Evolutionary conservation across 2,329 filamentous ascomycete species (phyloP), one percentile per base, ranked within the genome.

Genomic region (Bipolaris bicolor): DNA sequence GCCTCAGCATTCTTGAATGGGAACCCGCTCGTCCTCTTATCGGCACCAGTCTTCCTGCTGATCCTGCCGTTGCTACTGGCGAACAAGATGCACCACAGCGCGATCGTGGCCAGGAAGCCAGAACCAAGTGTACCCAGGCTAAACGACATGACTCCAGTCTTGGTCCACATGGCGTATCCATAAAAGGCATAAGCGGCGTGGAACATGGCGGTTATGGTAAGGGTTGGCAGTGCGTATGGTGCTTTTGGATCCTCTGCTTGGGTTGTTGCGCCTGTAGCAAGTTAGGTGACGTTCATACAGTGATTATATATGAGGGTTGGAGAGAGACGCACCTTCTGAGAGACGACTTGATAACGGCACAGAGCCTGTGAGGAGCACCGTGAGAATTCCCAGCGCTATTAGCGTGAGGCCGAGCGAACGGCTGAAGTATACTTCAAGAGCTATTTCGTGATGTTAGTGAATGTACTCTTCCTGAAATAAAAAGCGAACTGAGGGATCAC

Each of bases 391-490:
- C 26, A 94, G 77, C 9, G 86, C 79, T 20, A 92, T 79, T 43
- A 92, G 82, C 29, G 86, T 79, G 55, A 93, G 79, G 61, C 89
- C 90, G 1, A 92, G 82, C 26, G 83, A 86, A 40, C 90, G 88
- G 49, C 86, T 86, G 73, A 93, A 88, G 81, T 94, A 94, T 54
- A 84, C 77, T 75, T 92, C 89, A 31, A 91, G 80, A 22, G 78
- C 87, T 86, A 63, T 15, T 47, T 43, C 40, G 2, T 6, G 0
- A 11, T 15, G 31, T 62, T 61, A 58, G 39, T 26, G n/a, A 11
- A 16, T 7, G 4, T 11, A 33, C 20, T 10, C 7, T 3, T 1
- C 6, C 18, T 46, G 26, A 3, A n/a, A 4, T 20, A 11, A 15
- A 20, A 31, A 16, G 26, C 11, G 1, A 33, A 39, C 26, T 16